These are phyloP conservation scores for Exophiala sp. DNA, from an alignment of 2,329 filamentous ascomycete genomes.

Conservation along the genomic window DNA sequence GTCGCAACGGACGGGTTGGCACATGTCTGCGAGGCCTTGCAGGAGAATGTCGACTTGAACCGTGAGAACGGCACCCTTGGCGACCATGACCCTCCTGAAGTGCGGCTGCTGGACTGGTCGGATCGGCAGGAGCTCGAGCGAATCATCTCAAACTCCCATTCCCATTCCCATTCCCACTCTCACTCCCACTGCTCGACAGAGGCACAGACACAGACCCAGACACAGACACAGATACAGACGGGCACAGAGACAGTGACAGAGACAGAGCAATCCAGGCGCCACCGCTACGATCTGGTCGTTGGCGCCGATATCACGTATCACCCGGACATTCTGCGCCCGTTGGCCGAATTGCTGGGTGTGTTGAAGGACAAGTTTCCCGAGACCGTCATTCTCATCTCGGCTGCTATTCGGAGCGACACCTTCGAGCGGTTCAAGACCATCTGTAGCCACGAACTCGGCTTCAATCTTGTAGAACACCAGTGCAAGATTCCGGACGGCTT, in stretches of 20 bases:
- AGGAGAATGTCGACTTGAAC: constrained; percentile 36
- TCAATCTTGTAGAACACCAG: constrained; percentile 36
- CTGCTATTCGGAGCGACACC: constrained; percentile 58
- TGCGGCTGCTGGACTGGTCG: constrained; percentile 25
- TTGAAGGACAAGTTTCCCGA: constrained; percentile 21
- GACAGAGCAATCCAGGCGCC: too few species aligned
- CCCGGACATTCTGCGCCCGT: constrained; percentile 25
- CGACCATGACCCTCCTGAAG: constrained; percentile 2
- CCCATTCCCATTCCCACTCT: too few species aligned
- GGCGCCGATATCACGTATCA: constrained; percentile 29
- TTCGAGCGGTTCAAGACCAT: constrained; percentile 53
- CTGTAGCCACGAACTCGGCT: constrained; percentile 41
- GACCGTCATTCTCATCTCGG: constrained; percentile 51
- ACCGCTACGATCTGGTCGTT: constrained; percentile 20
- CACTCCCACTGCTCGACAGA: too few species aligned
- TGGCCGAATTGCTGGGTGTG: constrained; percentile 20
- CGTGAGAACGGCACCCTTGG: constrained; percentile 12
- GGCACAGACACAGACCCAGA: too few species aligned
- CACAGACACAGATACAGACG: too few species aligned
- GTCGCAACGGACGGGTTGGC: constrained; percentile 58
- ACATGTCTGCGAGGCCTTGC: constrained; percentile 37
- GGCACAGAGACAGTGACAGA: too few species aligned
- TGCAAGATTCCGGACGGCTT: constrained; percentile 41
- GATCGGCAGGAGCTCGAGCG: constrained; percentile 20
- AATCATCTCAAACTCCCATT: too few species aligned